These are phyloP conservation scores for Cocos nucifera DNA, from an alignment of 176 grass and related monocot genomes.

Conservation along the genomic window DNA sequence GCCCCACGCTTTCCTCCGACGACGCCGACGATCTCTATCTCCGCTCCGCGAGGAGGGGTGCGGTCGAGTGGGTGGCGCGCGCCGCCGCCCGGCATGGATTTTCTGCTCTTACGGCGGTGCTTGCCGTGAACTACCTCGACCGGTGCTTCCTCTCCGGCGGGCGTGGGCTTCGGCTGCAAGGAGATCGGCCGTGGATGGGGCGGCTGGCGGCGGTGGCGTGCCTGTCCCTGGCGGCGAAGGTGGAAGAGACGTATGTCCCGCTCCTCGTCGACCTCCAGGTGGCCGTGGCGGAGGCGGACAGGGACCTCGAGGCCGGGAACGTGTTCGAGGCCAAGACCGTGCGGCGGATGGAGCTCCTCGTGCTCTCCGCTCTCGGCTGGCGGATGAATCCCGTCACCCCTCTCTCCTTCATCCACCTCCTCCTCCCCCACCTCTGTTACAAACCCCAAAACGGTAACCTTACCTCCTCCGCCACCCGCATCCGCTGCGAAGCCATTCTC, in stretches of 20 bases:
- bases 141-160: slow-evolving; percentile 11
- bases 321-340: slow-evolving; percentile 15
- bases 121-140: slow-evolving; percentile 16
- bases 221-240: slow-evolving; percentile 12
- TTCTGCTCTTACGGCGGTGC: slow-evolving; percentile 7
- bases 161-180: neutral
- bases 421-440: slow-evolving; percentile 6
- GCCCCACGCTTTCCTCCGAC: no score
- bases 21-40: neutral
- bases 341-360: slow-evolving; percentile 10
- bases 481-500: slow-evolving; percentile 36
- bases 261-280: no score
- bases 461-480: neutral
- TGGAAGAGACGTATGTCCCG: slow-evolving; percentile 6
- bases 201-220: slow-evolving; percentile 4
- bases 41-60: neutral
- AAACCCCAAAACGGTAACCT: neutral
- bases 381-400: slow-evolving; percentile 15
- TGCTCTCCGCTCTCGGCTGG: slow-evolving; percentile 20
- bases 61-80: slow-evolving; percentile 1
- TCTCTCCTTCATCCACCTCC: slow-evolving; percentile 9
- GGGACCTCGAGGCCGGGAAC: neutral
- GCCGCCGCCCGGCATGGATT: slow-evolving; percentile 5
- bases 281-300: no score
- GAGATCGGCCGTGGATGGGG: slow-evolving; percentile 7